Conservation (phyloP, 164 flowering plant species). For the Buxus sempervirens region DNA sequence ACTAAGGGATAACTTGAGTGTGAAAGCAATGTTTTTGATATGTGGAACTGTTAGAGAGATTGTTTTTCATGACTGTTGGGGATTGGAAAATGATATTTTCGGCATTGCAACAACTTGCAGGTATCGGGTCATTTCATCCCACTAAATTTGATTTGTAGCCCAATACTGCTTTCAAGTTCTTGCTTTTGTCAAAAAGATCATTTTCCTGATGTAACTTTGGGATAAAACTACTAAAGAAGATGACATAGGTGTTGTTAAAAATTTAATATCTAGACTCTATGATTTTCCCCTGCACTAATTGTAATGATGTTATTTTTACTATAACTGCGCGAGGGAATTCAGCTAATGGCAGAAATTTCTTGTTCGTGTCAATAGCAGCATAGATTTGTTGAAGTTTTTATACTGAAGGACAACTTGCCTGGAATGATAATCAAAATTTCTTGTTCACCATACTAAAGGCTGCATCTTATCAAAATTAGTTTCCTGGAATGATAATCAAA, state of each 20-base stretch:
- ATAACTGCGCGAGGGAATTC: not conserved
- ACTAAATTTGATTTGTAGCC: not conserved
- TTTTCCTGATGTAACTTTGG: not conserved
- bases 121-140: slow-evolving; percentile 33
- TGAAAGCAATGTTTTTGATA: slow-evolving; percentile 57
- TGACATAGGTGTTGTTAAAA: not conserved
- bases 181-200: not conserved
- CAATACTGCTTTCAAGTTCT: not conserved
- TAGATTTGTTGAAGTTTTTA: not conserved
- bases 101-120: slow-evolving; percentile 55
- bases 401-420: not conserved
- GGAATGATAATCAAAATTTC: too few relatives aligned
- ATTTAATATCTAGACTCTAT: not conserved
- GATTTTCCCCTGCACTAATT: not conserved
- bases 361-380: not conserved
- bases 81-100: slow-evolving; percentile 69
- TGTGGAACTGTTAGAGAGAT: slow-evolving; percentile 61
- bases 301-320: not conserved
- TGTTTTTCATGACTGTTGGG: slow-evolving; percentile 81
- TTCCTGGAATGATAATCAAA: not conserved
- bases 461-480: not conserved
- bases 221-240: not conserved
- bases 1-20: slow-evolving; percentile 55
- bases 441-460: not conserved
- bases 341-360: not conserved